phyloP scores from a whole-genome alignment of 2,329 filamentous ascomycete genomes.

The Sordariomycetes sp. region DNA sequence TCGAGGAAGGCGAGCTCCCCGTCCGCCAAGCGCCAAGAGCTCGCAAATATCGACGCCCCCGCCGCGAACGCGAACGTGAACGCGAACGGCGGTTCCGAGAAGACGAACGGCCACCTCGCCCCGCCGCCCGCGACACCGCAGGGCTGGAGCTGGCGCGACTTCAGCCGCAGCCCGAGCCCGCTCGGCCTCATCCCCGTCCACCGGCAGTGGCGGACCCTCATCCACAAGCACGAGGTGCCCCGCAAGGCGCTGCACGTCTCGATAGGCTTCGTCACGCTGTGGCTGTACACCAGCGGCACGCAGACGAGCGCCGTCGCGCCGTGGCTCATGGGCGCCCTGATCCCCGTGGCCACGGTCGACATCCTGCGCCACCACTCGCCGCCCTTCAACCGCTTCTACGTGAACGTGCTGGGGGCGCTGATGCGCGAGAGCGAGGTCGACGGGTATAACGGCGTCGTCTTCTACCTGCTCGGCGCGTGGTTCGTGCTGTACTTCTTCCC shows the following conservation, averaged over 20 bases:
- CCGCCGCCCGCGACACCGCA: conserved; percentile 49
- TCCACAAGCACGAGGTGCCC: conserved; percentile 94
- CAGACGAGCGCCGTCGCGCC: conserved; percentile 74
- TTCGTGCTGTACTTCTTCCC: conserved; percentile 76
- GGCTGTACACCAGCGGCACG: conserved; percentile 70
- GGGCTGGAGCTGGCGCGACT: conserved; percentile 72
- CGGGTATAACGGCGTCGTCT: conserved; percentile 95
- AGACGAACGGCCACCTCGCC: conserved; percentile 55
- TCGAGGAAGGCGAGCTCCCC: conserved; percentile 30
- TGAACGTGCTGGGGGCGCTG: conserved; percentile 71
- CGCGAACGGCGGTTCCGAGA: conserved; percentile 16
- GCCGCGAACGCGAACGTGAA: conserved; percentile 11
- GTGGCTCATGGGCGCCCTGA: conserved; percentile 66
- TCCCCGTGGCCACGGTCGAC: conserved; percentile 78
- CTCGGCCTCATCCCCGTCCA: conserved; percentile 93
- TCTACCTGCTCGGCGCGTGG: conserved; percentile 88
- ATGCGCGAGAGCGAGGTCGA: conserved; percentile 96
- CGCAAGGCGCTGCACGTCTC: conserved; percentile 90
- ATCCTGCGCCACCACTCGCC: conserved; percentile 73
- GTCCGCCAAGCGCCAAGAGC: conserved; percentile 10
- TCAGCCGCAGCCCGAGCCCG: conserved; percentile 86
- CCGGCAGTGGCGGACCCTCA: conserved; percentile 78
- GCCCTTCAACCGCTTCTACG: conserved; percentile 78
- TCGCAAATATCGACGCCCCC: conserved; percentile 14
- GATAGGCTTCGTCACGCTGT: conserved; percentile 87